Base-by-base conservation (phyloP, 2,329 filamentous ascomycete species). In the Fusarium lateritium region DNA sequence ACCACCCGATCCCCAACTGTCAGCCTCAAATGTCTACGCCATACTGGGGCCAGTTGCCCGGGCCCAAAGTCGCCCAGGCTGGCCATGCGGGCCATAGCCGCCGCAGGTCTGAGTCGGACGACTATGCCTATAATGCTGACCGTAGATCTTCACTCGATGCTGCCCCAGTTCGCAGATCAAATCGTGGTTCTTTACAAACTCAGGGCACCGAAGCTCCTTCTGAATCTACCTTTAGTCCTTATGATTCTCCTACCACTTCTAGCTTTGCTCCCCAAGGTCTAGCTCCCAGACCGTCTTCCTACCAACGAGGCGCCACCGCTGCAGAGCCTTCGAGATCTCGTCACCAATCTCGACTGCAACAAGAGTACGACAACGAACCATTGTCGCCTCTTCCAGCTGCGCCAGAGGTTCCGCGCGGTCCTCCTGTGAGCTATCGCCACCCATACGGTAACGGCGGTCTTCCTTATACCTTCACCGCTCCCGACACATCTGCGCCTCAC, bases 371-470 rank as follows among this genome's bases (percentile, higher is more conserved):
- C 66, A 79, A 82, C 38, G 75, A 79, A 53, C 64, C 72, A 69
- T 68, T 77, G 47, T 75, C 80, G 7, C 75, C 81, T 44, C 82
- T 79, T 13, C 84, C 88, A 19, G 81, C 83, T 50, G 88, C 86
- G 34, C 88, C 90, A 67, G 90, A 92, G 69, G 86, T 84, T 28
- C 88, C 90, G 56, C 84, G 83, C 72, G 84, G 82, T 10, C 88
- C 88, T 39, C 88, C 90, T 6, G 73, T 84, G 36, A 88, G 86
- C 75, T 89, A 88, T 76, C 84, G 81, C 64, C 81, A 84, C 34
- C 83, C 85, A 10, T 80, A 83, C 56, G 72, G 67, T 53, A 73
- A 76, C 67, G 72, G 67, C n/a, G 67, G 63, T 19, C 68, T 69
- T 46, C 69, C 72, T 63, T 73, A 77, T 39, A 73, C 71, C 49